Conservation (phyloP, 257 asterid species). For the Anisodus acutangulus region DNA sequence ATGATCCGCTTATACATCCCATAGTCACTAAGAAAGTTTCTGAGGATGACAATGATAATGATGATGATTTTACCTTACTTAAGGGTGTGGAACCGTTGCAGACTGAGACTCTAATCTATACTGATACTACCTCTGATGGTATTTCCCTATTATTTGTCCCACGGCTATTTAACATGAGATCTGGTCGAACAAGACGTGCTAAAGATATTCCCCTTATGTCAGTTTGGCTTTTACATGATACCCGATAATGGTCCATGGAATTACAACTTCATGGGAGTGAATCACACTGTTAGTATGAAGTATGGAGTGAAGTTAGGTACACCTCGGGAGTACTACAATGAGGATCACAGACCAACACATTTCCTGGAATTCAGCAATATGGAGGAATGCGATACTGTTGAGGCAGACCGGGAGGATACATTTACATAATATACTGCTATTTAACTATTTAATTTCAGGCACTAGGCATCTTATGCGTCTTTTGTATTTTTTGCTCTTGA, state of each 20-base stretch:
- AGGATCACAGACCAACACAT: slow-evolving; percentile 93
- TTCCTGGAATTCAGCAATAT: slow-evolving; percentile 91
- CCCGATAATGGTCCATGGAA: slow-evolving; percentile 98
- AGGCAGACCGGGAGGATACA: slow-evolving; percentile 93
- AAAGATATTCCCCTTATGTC: slow-evolving; percentile 97
- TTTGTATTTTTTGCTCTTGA: not conserved
- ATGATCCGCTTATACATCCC: slow-evolving; percentile 92
- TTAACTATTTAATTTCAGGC: not conserved
- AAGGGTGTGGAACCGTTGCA: slow-evolving; percentile 85
- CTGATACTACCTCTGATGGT: slow-evolving; percentile 96
- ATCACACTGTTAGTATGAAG: slow-evolving; percentile 81
- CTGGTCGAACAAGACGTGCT: slow-evolving; percentile 97
- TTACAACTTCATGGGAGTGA: slow-evolving; percentile 96
- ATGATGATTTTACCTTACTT: slow-evolving; percentile 75
- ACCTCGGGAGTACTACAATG: slow-evolving; percentile 85
- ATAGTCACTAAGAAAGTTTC: slow-evolving; percentile 66
- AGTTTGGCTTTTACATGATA: slow-evolving; percentile 63
- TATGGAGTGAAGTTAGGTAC: slow-evolving; percentile 86
- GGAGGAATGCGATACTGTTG: slow-evolving; percentile 93
- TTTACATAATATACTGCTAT: slow-evolving; percentile 48
- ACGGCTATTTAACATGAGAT: slow-evolving; percentile 93
- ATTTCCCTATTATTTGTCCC: slow-evolving; percentile 92
- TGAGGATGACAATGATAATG: slow-evolving; percentile 73
- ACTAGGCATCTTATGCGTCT: not conserved
- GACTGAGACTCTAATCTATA: slow-evolving; percentile 62